Percentiles rank a stretch among this genome's conserved stretches.
Conservation (phyloP, 2,329 filamentous ascomycete species). For the Zymoseptoria pseudotritici region DNA sequence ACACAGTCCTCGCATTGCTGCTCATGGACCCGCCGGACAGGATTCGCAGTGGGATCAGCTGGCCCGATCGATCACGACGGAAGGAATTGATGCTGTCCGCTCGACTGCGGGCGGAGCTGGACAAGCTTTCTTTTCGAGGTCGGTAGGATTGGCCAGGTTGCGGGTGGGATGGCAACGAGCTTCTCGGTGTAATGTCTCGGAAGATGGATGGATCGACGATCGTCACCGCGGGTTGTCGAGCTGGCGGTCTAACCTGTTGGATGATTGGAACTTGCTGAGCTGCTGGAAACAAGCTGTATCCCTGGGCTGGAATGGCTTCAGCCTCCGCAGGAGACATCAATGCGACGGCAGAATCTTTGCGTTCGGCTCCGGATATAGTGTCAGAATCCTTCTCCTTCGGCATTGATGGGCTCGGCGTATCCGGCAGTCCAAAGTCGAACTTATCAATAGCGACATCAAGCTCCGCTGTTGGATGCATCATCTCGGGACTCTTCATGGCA, state of each 20-base stretch:
- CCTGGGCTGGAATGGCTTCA: background rate
- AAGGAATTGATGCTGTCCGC: constrained; percentile 22
- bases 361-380: constrained; percentile 8
- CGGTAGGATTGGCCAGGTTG: constrained; percentile 18
- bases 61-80: constrained; percentile 5
- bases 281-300: constrained; percentile 24
- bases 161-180: constrained; percentile 3
- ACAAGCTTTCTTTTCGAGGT: constrained; percentile 21
- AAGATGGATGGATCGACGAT: background rate
- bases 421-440: constrained; percentile 25
- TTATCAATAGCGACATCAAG: constrained; percentile 20
- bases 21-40: constrained; percentile 15
- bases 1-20: constrained; percentile 1
- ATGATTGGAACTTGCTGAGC: constrained; percentile 16
- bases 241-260: constrained; percentile 16
- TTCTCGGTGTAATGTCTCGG: constrained; percentile 1
- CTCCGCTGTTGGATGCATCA: constrained; percentile 14
- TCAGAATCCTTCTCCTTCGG: background rate
- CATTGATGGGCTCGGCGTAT: constrained; percentile 9
- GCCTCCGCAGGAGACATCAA: constrained; percentile 9
- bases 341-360: constrained; percentile 7
- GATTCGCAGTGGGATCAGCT: constrained; percentile 18
- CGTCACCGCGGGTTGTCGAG: constrained; percentile 5
- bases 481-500: constrained; percentile 14
- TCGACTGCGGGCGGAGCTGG: constrained; percentile 20